Base-by-base conservation (phyloP, 305 asterid species). In the Fraxinus latifolia region DNA sequence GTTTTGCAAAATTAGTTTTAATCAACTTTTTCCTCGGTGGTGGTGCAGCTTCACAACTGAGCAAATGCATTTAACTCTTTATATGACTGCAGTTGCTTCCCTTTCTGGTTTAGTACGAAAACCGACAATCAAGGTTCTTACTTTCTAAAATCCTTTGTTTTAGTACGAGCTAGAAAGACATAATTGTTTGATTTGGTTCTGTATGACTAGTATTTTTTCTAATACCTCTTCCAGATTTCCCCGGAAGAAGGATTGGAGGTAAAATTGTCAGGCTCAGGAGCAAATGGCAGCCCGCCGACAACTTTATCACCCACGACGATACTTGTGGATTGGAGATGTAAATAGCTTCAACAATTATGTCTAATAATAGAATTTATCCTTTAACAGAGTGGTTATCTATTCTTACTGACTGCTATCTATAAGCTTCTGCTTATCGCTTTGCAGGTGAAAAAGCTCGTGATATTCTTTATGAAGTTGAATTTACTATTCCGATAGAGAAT, bases 271-370 rank as follows among this genome's bases (percentile, higher is more conserved):
- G 98, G 97, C 79, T 91, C 98, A 25, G 98, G 93, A 84, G 91
- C 92, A 88, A 88, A 89, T 79, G 98, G 97, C 82, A 83, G 55
- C 82, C 90, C 95, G 44, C 99, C 99, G 11, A 92, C 98, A 77
- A 92, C 98, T 75, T 89, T 95, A 85, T 91, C 99, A 79, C 99
- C 99, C 80, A 86, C 96, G 78, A 84, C 79, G 79, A 82, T 94
- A 78, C 65, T 82, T 80, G 80, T 95, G 76, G 91, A 91, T 17
- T 95, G 99, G 99, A 92, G 87, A 89, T 95, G 99, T 95, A 90
- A 81, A 74, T 82, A 73, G 44, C 85, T 84, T 81, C 31, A 80
- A 65, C 9, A 50, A 62, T 2, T 36, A 62, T 77, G 42, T 76
- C 31, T 31, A 44, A 77, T 32, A 39, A 31, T 42, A 39, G 34